Evolutionary conservation across 2,329 filamentous ascomycete genomes (phyloP).

Genomic region (Bisporella sp.): DNA sequence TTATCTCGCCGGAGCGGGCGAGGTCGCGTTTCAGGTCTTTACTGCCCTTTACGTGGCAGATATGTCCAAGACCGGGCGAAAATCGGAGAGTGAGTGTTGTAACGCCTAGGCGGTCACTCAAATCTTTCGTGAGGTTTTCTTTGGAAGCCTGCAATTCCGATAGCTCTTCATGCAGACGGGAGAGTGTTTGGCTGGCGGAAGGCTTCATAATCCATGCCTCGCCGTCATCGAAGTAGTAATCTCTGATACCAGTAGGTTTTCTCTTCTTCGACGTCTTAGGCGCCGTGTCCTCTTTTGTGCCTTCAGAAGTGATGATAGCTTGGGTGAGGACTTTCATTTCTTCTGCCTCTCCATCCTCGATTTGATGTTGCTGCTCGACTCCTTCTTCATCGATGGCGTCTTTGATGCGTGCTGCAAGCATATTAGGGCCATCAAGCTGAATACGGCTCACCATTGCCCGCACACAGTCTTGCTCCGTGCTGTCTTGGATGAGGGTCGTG

Average conservation of each 20-base stretch:
- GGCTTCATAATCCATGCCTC: constrained; percentile 61
- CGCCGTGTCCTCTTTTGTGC: constrained; percentile 47
- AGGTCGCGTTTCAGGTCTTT: constrained; percentile 49
- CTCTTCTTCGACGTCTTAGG: constrained; percentile 33
- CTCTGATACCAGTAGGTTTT: constrained; percentile 40
- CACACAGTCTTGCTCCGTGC: constrained; percentile 30
- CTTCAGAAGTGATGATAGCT: constrained; percentile 61
- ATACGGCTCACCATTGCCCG: constrained; percentile 48
- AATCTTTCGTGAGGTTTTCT: constrained; percentile 45
- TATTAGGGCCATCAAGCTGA: constrained; percentile 56
- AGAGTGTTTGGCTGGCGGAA: constrained; percentile 59
- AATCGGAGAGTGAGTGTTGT: constrained; percentile 72
- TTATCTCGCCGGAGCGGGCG: constrained; percentile 20
- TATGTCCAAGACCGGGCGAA: constrained; percentile 81
- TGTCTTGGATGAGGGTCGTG: constrained; percentile 32
- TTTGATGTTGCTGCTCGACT: constrained; percentile 70
- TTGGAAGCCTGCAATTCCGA: constrained; percentile 55
- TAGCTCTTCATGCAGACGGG: constrained; percentile 62
- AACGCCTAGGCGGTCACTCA: constrained; percentile 56
- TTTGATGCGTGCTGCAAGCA: constrained; percentile 64
- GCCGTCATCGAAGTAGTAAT: constrained; percentile 53
- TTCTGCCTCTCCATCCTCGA: constrained; percentile 64
- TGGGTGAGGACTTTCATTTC: constrained; percentile 69
- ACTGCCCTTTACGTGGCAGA: constrained; percentile 75
- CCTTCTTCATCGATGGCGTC: constrained; percentile 89